Conservation (phyloP, 768 basidiomycete genomes). For the Tylopilus cervinicoccineus region DNA sequence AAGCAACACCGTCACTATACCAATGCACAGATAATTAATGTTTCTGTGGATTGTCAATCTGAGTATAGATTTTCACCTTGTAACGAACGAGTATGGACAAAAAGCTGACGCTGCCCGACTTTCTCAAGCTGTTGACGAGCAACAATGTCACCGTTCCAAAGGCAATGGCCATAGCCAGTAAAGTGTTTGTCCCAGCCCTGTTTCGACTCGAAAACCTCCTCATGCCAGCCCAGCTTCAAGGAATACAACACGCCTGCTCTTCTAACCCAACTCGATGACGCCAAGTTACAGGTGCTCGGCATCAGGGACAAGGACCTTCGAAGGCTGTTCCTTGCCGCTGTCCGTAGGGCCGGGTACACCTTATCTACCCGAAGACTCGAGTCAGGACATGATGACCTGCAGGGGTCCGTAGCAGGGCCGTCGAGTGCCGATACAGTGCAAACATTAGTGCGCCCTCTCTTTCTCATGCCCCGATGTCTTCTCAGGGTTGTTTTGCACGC, state of each 20-base stretch:
- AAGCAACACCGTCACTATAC: constrained; percentile 19
- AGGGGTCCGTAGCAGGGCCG: constrained; percentile 1
- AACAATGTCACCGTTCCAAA: constrained; percentile 55
- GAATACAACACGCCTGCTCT: constrained; percentile 57
- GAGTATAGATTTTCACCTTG: constrained; percentile 6
- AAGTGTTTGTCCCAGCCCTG: constrained; percentile 47
- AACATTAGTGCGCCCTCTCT: constrained; percentile 25
- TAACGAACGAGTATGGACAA: constrained; percentile 16
- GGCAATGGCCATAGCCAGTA: constrained; percentile 67
- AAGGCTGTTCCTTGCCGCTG: constrained; percentile 51
- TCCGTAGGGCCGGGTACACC: constrained; percentile 63
- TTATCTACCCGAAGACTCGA: constrained; percentile 12
- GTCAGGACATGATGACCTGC: constrained; percentile 6
- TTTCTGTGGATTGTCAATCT: constrained; percentile 8
- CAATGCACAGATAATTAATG: constrained; percentile 6
- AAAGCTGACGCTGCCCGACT: constrained; percentile 60
- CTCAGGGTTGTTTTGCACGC: constrained; percentile 1
- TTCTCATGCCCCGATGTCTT: not conserved
- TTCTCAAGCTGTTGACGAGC: constrained; percentile 60
- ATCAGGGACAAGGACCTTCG: constrained; percentile 64
- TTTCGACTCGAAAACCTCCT: constrained; percentile 1
- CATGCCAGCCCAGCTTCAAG: constrained; percentile 56
- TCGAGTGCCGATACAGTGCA: constrained; percentile 25
- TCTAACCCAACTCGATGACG: constrained; percentile 55
- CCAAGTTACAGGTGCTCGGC: constrained; percentile 54